Base-by-base conservation (phyloP, 257 asterid species). In the Nemophila menziesii region DNA sequence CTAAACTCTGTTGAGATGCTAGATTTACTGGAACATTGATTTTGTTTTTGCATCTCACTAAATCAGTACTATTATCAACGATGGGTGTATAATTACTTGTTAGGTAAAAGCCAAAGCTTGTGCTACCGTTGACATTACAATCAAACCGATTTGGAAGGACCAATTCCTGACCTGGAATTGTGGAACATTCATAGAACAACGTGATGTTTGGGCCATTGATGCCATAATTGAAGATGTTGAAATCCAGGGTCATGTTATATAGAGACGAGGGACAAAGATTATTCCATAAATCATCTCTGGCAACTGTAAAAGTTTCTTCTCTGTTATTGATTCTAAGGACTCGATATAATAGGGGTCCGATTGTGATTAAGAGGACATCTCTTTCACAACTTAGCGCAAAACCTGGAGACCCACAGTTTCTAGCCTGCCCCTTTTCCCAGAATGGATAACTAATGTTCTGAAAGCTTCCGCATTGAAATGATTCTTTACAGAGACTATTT, bases 371-470 rank as follows among this genome's bases (percentile, higher is more conserved):
- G 4, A 69, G 61, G 36, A 39, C 18, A 4, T 5, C 19, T 3
- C 3, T 14, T 5, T 21, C 26, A 49, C 93, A 85, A 10, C 0
- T 33, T 20, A 85, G 60, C 53, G 49, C 22, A 46, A 70, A 80
- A 5, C 80, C 80, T 0, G 80, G 80, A 20, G 54, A 41, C 8
- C 95, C 87, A 29, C 93, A 85, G 8, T 23, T 19, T 0, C 6
- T 3, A 0, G 77, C 65, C 10, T 77, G 66, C 4, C 0, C 8
- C 3, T 46, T 78, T 9, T 77, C 80, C 39, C 52, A 73, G 73
- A 80, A 85, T 6, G 93, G 93, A 23, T 78, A 80, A 1, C n/a
- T 0, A 1, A 77, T 36, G 4, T 9, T 0, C 11, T 6, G 1
- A 0, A 56, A 4, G 23, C 12, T 0, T 1, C 74, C 73, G 9